These are phyloP conservation scores for Aspergillus niger DNA, from an alignment of 2,329 filamentous ascomycete species.

Conservation along the genomic window DNA sequence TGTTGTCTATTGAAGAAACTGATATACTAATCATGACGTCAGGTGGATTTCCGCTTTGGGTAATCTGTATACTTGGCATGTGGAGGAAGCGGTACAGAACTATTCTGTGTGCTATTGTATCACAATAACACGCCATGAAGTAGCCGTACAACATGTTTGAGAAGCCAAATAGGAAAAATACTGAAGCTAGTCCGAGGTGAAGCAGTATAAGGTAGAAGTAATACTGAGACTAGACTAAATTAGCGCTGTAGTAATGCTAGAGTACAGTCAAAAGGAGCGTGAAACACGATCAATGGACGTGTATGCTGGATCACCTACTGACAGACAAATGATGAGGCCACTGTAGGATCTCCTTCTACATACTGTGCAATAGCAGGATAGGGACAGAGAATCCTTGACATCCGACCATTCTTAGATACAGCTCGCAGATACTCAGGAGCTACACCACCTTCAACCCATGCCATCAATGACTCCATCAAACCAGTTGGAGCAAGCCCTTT, in stretches of 20 bases:
- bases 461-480: conserved; percentile 3
- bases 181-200: no score
- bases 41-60: not conserved
- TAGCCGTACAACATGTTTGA: no score
- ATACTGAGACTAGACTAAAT: no score
- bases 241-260: no score
- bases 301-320: no score
- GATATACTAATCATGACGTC: not conserved
- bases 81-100: not conserved
- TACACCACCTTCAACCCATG: conserved; percentile 17
- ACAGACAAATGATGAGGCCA: not conserved
- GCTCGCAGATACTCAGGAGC: conserved; percentile 33
- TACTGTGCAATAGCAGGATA: not conserved
- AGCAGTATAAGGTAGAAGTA: no score
- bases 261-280: no score
- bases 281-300: no score
- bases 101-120: not conserved
- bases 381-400: not conserved
- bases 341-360: not conserved
- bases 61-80: not conserved
- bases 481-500: conserved; percentile 15
- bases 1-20: no score
- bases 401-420: conserved; percentile 3
- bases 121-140: no score
- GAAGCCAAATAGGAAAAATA: no score